These are phyloP conservation scores for Kluyveromyces aestuarii DNA, from an alignment of 805 yeast genomes.

Conservation along the genomic window DNA sequence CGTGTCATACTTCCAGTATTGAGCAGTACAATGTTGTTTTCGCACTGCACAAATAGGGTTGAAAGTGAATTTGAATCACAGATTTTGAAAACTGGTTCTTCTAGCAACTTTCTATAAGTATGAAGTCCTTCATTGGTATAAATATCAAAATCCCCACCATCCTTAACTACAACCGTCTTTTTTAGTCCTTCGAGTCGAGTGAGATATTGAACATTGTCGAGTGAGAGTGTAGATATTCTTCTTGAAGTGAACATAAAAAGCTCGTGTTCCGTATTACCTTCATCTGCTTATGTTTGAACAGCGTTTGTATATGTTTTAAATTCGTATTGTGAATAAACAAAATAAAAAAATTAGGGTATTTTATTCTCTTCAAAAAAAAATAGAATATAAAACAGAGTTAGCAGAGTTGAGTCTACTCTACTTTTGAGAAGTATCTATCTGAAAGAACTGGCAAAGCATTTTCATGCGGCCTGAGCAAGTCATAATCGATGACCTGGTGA, in stretches of 20 bases:
- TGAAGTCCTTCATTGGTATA: conserved; percentile 16
- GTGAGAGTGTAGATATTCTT: not conserved
- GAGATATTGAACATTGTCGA: conserved; percentile 1
- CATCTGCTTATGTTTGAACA: not conserved
- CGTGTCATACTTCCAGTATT: conserved; percentile 24
- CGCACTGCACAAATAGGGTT: conserved; percentile 23
- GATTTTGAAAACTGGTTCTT: not conserved
- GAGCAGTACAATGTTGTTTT: conserved; percentile 16
- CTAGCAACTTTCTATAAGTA: conserved; percentile 9
- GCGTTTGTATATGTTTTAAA: not conserved
- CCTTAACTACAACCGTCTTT: conserved; percentile 19
- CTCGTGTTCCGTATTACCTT: not conserved
- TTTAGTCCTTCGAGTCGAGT: not conserved
- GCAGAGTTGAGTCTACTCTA: too few species aligned
- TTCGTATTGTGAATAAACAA: too few species aligned
- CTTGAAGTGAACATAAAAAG: not conserved
- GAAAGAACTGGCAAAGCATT: not conserved
- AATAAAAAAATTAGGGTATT: not conserved
- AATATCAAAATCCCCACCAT: conserved; percentile 22
- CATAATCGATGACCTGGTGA: conserved; percentile 8
- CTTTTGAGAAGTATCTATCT: too few species aligned
- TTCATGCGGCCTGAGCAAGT: not conserved
- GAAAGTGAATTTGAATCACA: conserved; percentile 13
- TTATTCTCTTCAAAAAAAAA: too few species aligned
- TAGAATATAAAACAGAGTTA: too few species aligned